These are phyloP conservation scores for Thraustotheca clavata DNA, from an alignment of 352 stramenopile species.

Conservation along the genomic window DNA sequence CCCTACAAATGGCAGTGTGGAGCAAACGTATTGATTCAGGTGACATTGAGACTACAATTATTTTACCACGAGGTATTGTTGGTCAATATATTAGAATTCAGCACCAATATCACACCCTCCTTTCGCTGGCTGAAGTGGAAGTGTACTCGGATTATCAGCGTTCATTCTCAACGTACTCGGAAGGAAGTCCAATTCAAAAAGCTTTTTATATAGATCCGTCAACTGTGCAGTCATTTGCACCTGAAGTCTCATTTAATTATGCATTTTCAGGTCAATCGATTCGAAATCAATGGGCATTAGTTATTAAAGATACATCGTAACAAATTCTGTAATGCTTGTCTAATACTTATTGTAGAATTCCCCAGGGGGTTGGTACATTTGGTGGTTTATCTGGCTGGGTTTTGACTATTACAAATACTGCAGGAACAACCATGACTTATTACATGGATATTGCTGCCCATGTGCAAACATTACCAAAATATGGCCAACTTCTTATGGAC, in stretches of 20 bases:
- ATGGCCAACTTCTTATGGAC: conserved; percentile 51
- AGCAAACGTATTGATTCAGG: conserved; percentile 29
- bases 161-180: conserved; percentile 45
- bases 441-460: conserved; percentile 59
- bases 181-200: conserved; percentile 36
- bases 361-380: conserved; percentile 22
- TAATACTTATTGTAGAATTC: background rate
- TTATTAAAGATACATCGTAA: conserved; percentile 33
- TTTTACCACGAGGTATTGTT: conserved; percentile 32
- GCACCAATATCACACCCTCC: conserved; percentile 28
- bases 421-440: conserved; percentile 39
- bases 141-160: conserved; percentile 50
- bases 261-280: conserved; percentile 39
- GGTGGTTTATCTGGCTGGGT: conserved; percentile 69
- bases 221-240: conserved; percentile 45
- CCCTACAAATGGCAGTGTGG: conserved; percentile 41
- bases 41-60: conserved; percentile 22
- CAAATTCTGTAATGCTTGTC: too few relatives aligned
- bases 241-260: conserved; percentile 49
- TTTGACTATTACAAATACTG: conserved; percentile 52
- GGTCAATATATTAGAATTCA: conserved; percentile 62
- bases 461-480: conserved; percentile 53
- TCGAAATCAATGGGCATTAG: conserved; percentile 51
- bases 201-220: conserved; percentile 22
- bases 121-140: conserved; percentile 70